Conservation (phyloP, 2,329 filamentous ascomycete genomes). For the Chaetomiaceae sp. region DNA sequence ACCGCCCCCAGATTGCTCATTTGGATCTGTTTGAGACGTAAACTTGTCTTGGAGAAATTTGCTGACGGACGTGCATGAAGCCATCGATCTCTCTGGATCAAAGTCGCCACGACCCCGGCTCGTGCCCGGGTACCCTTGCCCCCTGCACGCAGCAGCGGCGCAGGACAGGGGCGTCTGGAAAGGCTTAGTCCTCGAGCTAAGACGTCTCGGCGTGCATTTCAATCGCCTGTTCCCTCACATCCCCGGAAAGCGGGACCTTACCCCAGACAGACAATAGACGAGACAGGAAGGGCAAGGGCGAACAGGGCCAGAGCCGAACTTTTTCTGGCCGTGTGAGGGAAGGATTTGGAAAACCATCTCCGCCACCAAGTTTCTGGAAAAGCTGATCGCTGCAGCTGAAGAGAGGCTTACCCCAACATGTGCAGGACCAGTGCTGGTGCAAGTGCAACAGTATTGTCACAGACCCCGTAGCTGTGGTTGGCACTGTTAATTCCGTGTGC, state of each 20-base stretch:
- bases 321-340: not conserved
- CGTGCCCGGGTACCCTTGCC: not conserved
- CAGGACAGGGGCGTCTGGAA: not conserved
- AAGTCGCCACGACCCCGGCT: not conserved
- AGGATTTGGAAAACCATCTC: slow-evolving; percentile 4
- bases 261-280: too few species aligned
- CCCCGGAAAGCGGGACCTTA: not conserved
- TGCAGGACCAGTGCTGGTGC: not conserved
- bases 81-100: not conserved
- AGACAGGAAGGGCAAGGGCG: too few species aligned
- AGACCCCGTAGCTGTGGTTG: not conserved
- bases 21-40: not conserved
- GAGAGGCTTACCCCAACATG: not conserved
- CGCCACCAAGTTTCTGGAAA: not conserved
- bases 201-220: not conserved
- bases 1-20: not conserved
- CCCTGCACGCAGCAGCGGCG: not conserved
- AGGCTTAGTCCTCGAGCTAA: slow-evolving; percentile 1
- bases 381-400: not conserved
- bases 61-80: not conserved
- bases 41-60: not conserved
- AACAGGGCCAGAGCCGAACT: not conserved
- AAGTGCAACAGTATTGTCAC: not conserved
- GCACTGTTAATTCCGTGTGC: too few species aligned
- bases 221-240: not conserved